These are phyloP conservation scores for Bonia amplexicaulis DNA, from an alignment of 176 grass and related monocot genomes.

Conservation along the genomic window DNA sequence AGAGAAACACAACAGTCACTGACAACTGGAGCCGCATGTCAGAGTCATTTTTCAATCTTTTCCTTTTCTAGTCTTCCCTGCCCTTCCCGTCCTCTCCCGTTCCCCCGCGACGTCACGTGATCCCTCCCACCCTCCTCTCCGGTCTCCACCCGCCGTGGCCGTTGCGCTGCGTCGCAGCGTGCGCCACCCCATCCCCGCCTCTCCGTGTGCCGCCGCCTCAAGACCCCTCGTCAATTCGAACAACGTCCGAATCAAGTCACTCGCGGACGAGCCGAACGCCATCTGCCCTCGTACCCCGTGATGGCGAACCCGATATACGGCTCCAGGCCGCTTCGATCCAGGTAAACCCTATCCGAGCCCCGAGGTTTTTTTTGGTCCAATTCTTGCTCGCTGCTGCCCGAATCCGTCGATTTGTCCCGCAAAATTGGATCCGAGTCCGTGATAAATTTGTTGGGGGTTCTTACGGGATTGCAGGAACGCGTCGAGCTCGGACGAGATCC, in stretches of 20 bases:
- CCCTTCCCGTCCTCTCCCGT: background rate
- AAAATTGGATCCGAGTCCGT: background rate
- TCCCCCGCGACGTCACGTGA: background rate
- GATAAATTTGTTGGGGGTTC: background rate
- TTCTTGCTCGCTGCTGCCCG: background rate
- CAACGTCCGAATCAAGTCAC: background rate
- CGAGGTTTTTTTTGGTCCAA: background rate
- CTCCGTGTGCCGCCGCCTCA: background rate
- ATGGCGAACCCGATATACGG: slow-evolving; percentile 65
- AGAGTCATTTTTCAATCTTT: background rate
- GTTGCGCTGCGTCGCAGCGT: background rate
- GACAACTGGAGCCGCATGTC: background rate
- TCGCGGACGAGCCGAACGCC: background rate
- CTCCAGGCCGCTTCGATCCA: slow-evolving; percentile 66
- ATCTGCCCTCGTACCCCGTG: background rate
- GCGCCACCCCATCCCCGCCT: background rate
- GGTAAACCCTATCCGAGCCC: slow-evolving; percentile 14
- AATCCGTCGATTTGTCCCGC: background rate
- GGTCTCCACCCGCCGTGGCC: background rate
- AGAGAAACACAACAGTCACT: background rate
- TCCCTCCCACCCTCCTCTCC: background rate
- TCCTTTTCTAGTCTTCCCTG: background rate
- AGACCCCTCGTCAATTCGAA: background rate
- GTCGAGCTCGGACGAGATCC: slow-evolving; percentile 56
- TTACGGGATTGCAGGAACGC: slow-evolving; percentile 37